phyloP scores from a whole-genome alignment of 2,329 filamentous ascomycete genomes.

The Sclerotinia borealis region DNA sequence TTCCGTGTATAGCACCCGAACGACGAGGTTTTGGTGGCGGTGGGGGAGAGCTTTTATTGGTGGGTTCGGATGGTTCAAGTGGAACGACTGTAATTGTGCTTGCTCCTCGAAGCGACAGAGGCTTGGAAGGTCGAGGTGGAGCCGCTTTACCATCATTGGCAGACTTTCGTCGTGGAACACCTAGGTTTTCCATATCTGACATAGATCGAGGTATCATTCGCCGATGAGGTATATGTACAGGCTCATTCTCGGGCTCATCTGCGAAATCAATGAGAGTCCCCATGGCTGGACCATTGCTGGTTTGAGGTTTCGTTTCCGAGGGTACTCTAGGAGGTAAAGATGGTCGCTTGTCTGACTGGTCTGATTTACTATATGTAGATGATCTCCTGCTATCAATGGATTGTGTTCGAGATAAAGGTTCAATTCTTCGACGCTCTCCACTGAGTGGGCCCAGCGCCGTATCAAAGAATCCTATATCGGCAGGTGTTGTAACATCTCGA shows the following conservation, averaged over 20 bases:
- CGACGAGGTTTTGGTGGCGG: conserved; percentile 29
- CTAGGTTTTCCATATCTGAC: conserved; percentile 22
- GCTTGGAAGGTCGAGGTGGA: conserved; percentile 54
- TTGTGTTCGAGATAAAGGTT: conserved; percentile 13
- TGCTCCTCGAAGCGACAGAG: conserved; percentile 45
- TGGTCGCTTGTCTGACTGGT: conserved; percentile 23
- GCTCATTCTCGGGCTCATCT: conserved; percentile 42
- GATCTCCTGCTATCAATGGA: conserved; percentile 21
- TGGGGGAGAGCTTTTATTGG: conserved; percentile 37
- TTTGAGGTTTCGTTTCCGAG: conserved; percentile 25
- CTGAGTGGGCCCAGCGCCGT: conserved; percentile 30
- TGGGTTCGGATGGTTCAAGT: conserved; percentile 35
- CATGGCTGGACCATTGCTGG: conserved; percentile 38
- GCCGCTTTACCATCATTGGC: conserved; percentile 31
- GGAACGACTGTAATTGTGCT: conserved; percentile 19
- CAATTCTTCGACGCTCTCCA: conserved; percentile 20
- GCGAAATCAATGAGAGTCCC: conserved; percentile 57
- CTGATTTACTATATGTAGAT: conserved; percentile 12
- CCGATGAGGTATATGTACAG: conserved; percentile 33
- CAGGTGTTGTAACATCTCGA: conserved; percentile 82
- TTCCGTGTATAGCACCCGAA: conserved; percentile 10
- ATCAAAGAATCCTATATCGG: conserved; percentile 72
- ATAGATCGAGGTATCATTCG: conserved; percentile 27
- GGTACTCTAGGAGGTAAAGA: conserved; percentile 23
- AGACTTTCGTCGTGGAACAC: conserved; percentile 30